Evolutionary conservation across 345 rosid genomes (phyloP).

Genomic region (Euphorbia lathyris): DNA sequence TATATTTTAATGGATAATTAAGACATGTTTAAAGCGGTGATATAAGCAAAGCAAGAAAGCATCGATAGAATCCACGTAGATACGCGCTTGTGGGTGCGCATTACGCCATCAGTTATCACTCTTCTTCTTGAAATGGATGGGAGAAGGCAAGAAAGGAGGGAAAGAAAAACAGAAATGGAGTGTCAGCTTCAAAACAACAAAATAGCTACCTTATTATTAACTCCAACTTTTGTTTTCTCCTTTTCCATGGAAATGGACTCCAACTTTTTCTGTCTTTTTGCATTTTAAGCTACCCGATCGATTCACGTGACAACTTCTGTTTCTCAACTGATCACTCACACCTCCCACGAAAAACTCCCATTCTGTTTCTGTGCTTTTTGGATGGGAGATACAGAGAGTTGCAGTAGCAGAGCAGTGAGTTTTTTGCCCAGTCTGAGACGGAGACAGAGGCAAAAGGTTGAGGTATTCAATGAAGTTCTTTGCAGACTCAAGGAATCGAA

Average conservation of each 20-base stretch:
- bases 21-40: conserved; percentile 19
- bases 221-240: conserved; percentile 6
- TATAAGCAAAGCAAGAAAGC: conserved; percentile 33
- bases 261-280: conserved; percentile 28
- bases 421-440: conserved; percentile 33
- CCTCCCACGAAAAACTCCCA: too few relatives aligned
- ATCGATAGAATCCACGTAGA: conserved; percentile 52
- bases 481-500: conserved; percentile 42
- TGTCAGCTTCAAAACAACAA: background rate
- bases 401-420: conserved; percentile 49
- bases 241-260: conserved; percentile 19
- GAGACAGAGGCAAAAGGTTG: conserved; percentile 42
- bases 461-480: conserved; percentile 46
- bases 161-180: background rate
- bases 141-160: background rate
- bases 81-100: conserved; percentile 47
- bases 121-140: background rate
- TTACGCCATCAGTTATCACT: conserved; percentile 30
- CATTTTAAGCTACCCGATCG: background rate
- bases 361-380: background rate
- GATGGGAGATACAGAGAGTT: conserved; percentile 56
- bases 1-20: background rate
- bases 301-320: conserved; percentile 18
- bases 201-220: conserved; percentile 15
- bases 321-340: too few relatives aligned